Evolutionary conservation across 306 rosid species (phyloP).

Genomic region (Cucumis sativus): Cucumber_9930_V3 NC_026657.2:39726501-39727000

Average conservation of each 20-base stretch:
- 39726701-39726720: neutral
- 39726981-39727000: too few species aligned
- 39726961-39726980: too few species aligned
- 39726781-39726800: neutral
- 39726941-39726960: too few species aligned
- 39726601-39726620: neutral
- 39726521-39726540: neutral
- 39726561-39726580: constrained; percentile 6
- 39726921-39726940: too few species aligned
- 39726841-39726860: too few species aligned
- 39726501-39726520: constrained; percentile 1
- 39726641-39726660: neutral
- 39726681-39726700: neutral
- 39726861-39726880: too few species aligned
- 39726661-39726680: constrained; percentile 5
- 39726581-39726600: neutral
- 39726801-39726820: neutral
- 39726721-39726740: neutral
- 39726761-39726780: neutral
- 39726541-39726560: neutral
- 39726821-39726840: neutral
- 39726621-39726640: neutral
- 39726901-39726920: too few species aligned
- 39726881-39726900: too few species aligned
- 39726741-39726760: neutral